Evolutionary conservation across 2,329 filamentous ascomycete genomes (phyloP), one percentile per base, ranked within the genome.

Genomic region (Cercospora citrullina): DNA sequence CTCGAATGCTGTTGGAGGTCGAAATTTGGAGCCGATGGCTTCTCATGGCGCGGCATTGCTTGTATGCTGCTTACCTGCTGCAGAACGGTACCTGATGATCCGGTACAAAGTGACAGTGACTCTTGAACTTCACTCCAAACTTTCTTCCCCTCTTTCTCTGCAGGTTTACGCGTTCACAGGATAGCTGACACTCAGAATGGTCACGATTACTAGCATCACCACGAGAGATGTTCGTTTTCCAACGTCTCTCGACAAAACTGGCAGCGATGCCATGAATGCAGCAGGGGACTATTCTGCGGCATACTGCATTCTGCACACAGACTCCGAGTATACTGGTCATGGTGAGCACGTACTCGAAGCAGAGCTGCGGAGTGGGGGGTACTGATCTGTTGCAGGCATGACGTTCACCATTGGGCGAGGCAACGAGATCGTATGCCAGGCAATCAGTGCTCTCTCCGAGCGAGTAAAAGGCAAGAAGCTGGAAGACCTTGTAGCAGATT

Each of bases 171-270:
- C 61, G 1, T 16, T 12, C 5, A n/a, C 7, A 18, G 21, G 5
- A 53, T 14, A 14, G 42, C 60, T 42, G 18, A 67, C 42, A 33
- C 23, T 16, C 45, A 71, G 39, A 16, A 84, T 84, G 82, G 81
- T 84, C 31, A 84, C 80, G 31, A 84, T 84, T 64, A 83, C 81
- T 23, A 74, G 76, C 36, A 72, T 77, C 30, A 81, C 81, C 71
- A 84, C 82, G 68, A 79, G 80, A 72, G 83, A 84, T 79, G 81
- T 84, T 58, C 79, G 83, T 68, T 84, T 84, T 72, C 83, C 83
- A 30, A 97, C 93, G n/a, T 97, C 93, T 48, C 88, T 97, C 69
- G 93, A 96, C 82, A 95, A 94, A 83, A 96, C 93, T n/a, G 93
- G 93, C 75, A 96, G 92, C 8, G 94, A 97, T 87, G 94, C 93